Conservation (phyloP, 1,139 yeast genomes). For the Candida neerlandica region DNA sequence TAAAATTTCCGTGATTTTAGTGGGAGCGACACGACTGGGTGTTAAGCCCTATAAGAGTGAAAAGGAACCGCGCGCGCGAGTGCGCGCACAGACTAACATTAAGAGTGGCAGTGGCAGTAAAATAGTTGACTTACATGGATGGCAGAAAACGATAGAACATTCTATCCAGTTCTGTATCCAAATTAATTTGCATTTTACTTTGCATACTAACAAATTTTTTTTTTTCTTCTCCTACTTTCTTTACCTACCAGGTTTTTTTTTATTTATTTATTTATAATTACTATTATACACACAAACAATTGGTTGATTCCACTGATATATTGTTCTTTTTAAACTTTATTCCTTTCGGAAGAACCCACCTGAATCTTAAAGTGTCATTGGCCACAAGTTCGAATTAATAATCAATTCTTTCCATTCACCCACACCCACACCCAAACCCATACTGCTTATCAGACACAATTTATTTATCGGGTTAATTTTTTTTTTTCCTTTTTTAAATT, state of each 20-base stretch:
- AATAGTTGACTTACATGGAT: not conserved
- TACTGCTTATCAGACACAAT: not conserved
- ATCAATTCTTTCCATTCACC: not conserved
- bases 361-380: not conserved
- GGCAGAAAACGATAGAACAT: slow-evolving; percentile 3
- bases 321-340: not conserved
- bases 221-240: not conserved
- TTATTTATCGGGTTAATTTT: not conserved
- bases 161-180: slow-evolving; percentile 6
- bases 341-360: not conserved
- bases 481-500: not conserved
- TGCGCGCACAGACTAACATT: too few relatives aligned
- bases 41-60: too few relatives aligned
- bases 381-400: not conserved
- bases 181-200: not conserved
- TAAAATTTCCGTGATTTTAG: too few relatives aligned
- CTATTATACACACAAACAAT: too few relatives aligned
- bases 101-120: not conserved
- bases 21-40: too few relatives aligned
- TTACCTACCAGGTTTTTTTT: not conserved
- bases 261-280: not conserved
- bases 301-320: not conserved
- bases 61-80: too few relatives aligned
- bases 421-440: too few relatives aligned
- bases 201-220: not conserved